Percentiles rank a stretch among this genome's conserved stretches.
Evolutionary conservation across 2,329 filamentous ascomycete genomes (phyloP).

Genomic region (Claviceps purpurea): DNA sequence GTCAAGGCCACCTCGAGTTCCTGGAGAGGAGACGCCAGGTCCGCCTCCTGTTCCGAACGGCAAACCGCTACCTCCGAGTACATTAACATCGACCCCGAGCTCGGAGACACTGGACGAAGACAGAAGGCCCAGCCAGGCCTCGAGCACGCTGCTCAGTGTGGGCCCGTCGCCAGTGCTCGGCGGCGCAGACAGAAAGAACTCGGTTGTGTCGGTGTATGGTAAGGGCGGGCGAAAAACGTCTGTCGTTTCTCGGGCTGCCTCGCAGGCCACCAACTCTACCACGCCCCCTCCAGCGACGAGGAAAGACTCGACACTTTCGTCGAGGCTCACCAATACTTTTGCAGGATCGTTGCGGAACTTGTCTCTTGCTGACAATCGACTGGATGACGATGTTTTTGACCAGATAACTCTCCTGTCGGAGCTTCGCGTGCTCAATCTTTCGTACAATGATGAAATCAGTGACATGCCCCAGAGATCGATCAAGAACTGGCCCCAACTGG

Average conservation of each 20-base stretch:
- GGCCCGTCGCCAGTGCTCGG: slow-evolving; percentile 55
- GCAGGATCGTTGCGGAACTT: slow-evolving; percentile 72
- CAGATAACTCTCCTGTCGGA: slow-evolving; percentile 74
- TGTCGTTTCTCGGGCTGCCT: slow-evolving; percentile 53
- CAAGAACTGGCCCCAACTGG: slow-evolving; percentile 76
- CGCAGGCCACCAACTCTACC: slow-evolving; percentile 28
- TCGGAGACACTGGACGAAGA: slow-evolving; percentile 61
- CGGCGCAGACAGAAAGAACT: slow-evolving; percentile 60
- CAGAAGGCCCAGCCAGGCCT: slow-evolving; percentile 74
- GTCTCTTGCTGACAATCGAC: slow-evolving; percentile 82
- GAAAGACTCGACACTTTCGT: slow-evolving; percentile 83
- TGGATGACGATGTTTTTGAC: slow-evolving; percentile 92
- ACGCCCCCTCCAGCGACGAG: slow-evolving; percentile 44
- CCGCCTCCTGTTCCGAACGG: slow-evolving; percentile 23
- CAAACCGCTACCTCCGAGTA: slow-evolving; percentile 26
- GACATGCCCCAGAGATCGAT: slow-evolving; percentile 85
- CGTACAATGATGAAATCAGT: slow-evolving; percentile 77
- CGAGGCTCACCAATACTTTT: slow-evolving; percentile 73
- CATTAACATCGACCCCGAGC: slow-evolving; percentile 49
- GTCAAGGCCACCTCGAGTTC: slow-evolving; percentile 51
- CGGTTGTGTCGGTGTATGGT: slow-evolving; percentile 67
- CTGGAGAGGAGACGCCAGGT: slow-evolving; percentile 31
- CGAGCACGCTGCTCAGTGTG: slow-evolving; percentile 60
- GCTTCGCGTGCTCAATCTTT: slow-evolving; percentile 78
- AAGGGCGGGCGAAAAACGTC: slow-evolving; percentile 78